Percentiles rank a stretch among this genome's conserved stretches.
Conservation (phyloP, 1,284 basidiomycete species). For the Afroboletus lepidellus region DNA sequence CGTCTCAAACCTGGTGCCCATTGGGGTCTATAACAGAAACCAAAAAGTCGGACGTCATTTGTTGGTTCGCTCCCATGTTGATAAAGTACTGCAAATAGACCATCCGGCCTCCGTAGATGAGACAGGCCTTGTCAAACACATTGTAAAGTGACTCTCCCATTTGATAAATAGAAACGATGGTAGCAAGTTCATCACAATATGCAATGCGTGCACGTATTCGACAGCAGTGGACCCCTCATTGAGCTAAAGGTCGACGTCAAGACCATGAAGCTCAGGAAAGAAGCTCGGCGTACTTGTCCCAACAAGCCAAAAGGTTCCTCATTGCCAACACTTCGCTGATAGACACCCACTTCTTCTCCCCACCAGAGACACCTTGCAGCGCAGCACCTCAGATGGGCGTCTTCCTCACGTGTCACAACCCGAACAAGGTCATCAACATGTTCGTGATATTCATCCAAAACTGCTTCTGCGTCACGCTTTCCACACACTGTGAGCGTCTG, state of each 20-base stretch:
- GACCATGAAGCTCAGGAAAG: too few relatives aligned
- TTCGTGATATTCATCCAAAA: too few relatives aligned
- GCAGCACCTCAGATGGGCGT: constrained; percentile 71
- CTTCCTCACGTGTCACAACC: too few relatives aligned
- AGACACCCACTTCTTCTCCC: constrained; percentile 72
- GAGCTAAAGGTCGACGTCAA: too few relatives aligned
- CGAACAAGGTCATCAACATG: too few relatives aligned
- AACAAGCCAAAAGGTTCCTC: constrained; percentile 44
- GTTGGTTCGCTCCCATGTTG: constrained; percentile 56
- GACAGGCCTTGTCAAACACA: constrained; percentile 66
- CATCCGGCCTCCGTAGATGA: constrained; percentile 69
- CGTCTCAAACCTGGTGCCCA: constrained; percentile 18
- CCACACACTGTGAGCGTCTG: constrained; percentile 69
- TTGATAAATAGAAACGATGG: constrained; percentile 70
- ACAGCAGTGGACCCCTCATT: constrained; percentile 68
- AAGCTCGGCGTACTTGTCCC: constrained; percentile 56
- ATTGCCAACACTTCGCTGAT: constrained; percentile 51
- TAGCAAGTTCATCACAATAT: constrained; percentile 57
- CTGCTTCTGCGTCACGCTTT: constrained; percentile 31
- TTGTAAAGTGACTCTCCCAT: constrained; percentile 52
- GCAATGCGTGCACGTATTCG: constrained; percentile 58
- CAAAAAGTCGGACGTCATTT: constrained; percentile 69
- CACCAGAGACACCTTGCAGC: constrained; percentile 76
- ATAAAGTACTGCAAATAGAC: constrained; percentile 70
- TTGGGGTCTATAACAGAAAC: constrained; percentile 57